Base-by-base conservation (phyloP, 176 grass and related monocot genomes). In the Pontederia paniculata region DNA sequence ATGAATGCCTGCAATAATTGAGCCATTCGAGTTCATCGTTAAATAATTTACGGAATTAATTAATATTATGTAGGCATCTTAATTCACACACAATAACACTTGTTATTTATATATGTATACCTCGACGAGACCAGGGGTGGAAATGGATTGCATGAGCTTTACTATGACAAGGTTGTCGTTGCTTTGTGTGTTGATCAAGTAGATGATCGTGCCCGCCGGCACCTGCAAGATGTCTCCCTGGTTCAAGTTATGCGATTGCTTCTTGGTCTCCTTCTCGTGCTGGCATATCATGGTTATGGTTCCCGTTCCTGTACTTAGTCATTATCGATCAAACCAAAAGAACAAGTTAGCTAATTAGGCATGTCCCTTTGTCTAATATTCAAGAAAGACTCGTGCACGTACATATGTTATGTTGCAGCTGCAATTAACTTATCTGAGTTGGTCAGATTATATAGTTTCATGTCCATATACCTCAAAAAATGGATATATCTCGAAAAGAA, bases 161-260 rank as follows among this genome's bases (percentile, higher is more conserved):
- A 63, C 77, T 10, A 90, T 53, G 19, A 80, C 16, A 12, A 97
- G 60, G 52, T 90, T 90, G 71, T 73, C 67, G 8, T 76, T 70
- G 55, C 74, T 81, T 44, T 88, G 83, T 14, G 73, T 97, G 67
- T 88, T 90, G 71, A 68, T 78, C 0, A 97, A 31, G 42, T 87
- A 86, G 10, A 66, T 74, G 43, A 97, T 12, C 0, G 70, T 41
- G 14, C 91, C 91, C 0, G 91, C 82, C 15, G 75, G 86, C 57
- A 69, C 50, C 46, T 70, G 70, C 45, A 87, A 18, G 54, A 87
- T 21, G 57, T 90, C 68, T 44, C 91, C 91, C 57, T 76, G 9
- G 28, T 53, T 59, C 66, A 97, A 63, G 20, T 71, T 18, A 4
- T 90, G 57, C 5, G 91, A 78, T 45, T 69, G 50, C 70, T 62